phyloP scores from a whole-genome alignment of 306 rosid species.

The Casuarina equisetifolia region DNA sequence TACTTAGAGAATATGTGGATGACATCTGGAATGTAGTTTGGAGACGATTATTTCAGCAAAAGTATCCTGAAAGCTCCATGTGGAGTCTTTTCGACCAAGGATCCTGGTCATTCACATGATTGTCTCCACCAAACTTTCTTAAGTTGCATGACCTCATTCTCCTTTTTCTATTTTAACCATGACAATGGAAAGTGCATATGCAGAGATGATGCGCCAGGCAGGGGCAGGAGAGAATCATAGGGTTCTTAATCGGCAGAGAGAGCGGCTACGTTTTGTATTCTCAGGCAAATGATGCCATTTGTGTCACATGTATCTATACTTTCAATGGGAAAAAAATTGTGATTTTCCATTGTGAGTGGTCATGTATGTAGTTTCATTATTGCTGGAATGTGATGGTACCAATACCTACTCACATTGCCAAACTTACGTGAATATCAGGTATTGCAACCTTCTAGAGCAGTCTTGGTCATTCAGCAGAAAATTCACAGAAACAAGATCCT shows the following conservation, averaged over 20 bases:
- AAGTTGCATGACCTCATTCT: constrained; percentile 9
- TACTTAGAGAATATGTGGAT: not conserved
- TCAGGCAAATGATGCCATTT: constrained; percentile 35
- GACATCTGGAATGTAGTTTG: not conserved
- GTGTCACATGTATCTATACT: constrained; percentile 34
- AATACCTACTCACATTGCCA: constrained; percentile 26
- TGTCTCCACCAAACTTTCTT: constrained; percentile 6
- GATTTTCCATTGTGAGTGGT: constrained; percentile 32
- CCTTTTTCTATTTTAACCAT: constrained; percentile 22
- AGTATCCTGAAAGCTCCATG: constrained; percentile 5
- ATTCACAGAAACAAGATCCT: constrained; percentile 25
- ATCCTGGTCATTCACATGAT: not conserved
- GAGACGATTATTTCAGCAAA: not conserved
- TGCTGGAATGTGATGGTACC: constrained; percentile 27
- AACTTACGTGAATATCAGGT: constrained; percentile 21
- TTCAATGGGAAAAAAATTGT: constrained; percentile 31
- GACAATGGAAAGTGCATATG: constrained; percentile 27
- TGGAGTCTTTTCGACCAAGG: constrained; percentile 6
- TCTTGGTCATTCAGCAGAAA: constrained; percentile 25
- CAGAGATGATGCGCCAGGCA: constrained; percentile 80
- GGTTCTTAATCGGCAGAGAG: constrained; percentile 41
- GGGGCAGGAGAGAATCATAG: constrained; percentile 64
- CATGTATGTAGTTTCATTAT: constrained; percentile 24
- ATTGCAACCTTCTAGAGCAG: constrained; percentile 25
- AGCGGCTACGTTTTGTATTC: constrained; percentile 26